Evolutionary conservation across 208 protist species (phyloP).

Genomic region (Entamoeba moshkovskii): DNA sequence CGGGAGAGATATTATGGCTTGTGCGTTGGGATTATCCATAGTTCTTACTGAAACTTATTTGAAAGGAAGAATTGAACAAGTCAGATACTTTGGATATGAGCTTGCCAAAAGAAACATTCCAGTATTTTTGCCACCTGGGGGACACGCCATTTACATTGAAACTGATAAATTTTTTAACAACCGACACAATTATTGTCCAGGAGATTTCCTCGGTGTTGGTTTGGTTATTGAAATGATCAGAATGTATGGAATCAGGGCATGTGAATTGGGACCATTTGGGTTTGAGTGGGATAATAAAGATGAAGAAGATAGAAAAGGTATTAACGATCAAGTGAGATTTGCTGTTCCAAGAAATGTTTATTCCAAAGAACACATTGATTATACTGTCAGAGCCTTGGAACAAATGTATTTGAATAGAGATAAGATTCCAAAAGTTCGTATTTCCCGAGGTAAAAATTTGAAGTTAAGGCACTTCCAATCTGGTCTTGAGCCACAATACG

Average conservation of each 20-base stretch:
- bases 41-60: neutral
- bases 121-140: constrained; percentile 13
- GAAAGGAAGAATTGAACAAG: constrained; percentile 7
- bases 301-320: neutral
- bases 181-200: neutral
- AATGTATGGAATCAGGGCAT: constrained; percentile 13
- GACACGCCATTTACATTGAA: constrained; percentile 15
- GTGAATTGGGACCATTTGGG: constrained; percentile 9
- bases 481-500: neutral
- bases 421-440: neutral
- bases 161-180: constrained; percentile 11
- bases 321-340: constrained; percentile 14
- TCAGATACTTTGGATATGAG: neutral
- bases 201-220: constrained; percentile 1
- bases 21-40: neutral
- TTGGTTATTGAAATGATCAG: constrained; percentile 11
- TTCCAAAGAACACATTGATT: constrained; percentile 19
- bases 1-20: constrained; percentile 16
- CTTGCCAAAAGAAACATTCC: constrained; percentile 9
- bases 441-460: constrained; percentile 1
- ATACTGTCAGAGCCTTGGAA: neutral
- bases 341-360: constrained; percentile 12
- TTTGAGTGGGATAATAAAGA: constrained; percentile 10
- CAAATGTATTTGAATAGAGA: constrained; percentile 6
- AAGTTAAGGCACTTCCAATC: neutral